Evolutionary conservation across 148 eudicot species (phyloP).

Genomic region (Tetragonia tetragonoides): DNA sequence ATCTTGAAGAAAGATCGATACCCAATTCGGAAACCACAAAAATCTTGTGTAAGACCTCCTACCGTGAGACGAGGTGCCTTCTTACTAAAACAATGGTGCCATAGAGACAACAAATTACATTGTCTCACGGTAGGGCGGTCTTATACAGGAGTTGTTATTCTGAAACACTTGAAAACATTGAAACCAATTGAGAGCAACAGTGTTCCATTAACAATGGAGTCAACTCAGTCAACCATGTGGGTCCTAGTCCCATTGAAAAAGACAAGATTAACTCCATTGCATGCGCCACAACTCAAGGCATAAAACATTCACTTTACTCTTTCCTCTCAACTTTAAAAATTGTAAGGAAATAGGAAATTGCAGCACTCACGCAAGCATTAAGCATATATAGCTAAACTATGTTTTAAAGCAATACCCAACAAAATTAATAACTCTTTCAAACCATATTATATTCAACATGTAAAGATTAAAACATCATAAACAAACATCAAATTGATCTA

Average conservation of each 20-base stretch:
- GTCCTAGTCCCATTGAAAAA: background rate
- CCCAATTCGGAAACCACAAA: too few species aligned
- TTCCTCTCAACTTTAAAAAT: background rate
- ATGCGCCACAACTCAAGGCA: background rate
- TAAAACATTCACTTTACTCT: background rate
- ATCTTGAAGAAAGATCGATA: background rate
- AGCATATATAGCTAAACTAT: background rate
- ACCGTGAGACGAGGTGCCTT: too few species aligned
- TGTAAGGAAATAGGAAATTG: background rate
- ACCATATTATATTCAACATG: background rate
- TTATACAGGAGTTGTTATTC: too few species aligned
- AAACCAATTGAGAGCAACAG: background rate
- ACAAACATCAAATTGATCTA: too few species aligned
- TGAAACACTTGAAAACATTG: background rate
- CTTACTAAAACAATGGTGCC: too few species aligned
- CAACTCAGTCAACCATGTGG: background rate
- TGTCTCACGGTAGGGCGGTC: too few species aligned
- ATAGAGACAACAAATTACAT: too few species aligned
- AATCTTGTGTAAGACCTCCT: too few species aligned
- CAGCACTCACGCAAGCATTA: constrained; percentile 9
- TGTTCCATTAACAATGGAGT: background rate
- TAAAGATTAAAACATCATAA: too few species aligned
- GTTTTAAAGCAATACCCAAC: background rate
- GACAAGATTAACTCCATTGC: background rate
- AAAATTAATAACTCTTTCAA: background rate